Conservation (phyloP, 2,329 filamentous ascomycete genomes). For the Ophidiomyces ophidiicola region DNA sequence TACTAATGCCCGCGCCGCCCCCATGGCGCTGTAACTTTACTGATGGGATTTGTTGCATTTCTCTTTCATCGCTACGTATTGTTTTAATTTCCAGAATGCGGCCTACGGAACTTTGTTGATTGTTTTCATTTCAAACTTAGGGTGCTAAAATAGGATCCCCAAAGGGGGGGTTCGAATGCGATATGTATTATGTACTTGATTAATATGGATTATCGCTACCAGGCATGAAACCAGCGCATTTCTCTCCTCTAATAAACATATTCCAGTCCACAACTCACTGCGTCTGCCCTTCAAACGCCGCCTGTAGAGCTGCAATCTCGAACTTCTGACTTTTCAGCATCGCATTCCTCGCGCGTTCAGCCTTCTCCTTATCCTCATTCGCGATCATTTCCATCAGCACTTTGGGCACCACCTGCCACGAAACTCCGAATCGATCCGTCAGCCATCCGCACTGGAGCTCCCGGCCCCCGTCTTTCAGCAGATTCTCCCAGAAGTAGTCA, state of each 20-base stretch:
- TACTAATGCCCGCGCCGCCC: constrained; percentile 48
- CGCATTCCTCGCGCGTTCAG: constrained; percentile 23
- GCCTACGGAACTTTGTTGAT: background rate
- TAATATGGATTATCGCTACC: too few relatives aligned
- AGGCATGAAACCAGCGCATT: too few relatives aligned
- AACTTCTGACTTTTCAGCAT: constrained; percentile 38
- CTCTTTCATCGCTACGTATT: background rate
- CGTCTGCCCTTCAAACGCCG: constrained; percentile 23
- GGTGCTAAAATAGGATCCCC: constrained; percentile 1
- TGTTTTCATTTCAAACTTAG: background rate
- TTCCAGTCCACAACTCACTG: background rate
- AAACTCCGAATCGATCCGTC: constrained; percentile 36
- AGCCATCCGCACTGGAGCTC: constrained; percentile 37
- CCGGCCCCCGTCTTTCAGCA: constrained; percentile 32
- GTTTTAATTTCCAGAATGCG: background rate
- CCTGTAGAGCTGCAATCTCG: constrained; percentile 30
- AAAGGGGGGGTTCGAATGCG: background rate
- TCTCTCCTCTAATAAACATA: too few relatives aligned
- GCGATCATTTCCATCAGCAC: constrained; percentile 27
- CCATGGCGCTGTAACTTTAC: constrained; percentile 3
- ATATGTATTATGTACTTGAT: too few relatives aligned
- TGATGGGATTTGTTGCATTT: background rate
- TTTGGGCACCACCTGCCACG: constrained; percentile 39
- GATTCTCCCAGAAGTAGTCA: constrained; percentile 38
- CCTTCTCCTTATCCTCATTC: constrained; percentile 23